phyloP scores from a whole-genome alignment of 2,329 filamentous ascomycete species.

The Pezizomycotina sp. region DNA sequence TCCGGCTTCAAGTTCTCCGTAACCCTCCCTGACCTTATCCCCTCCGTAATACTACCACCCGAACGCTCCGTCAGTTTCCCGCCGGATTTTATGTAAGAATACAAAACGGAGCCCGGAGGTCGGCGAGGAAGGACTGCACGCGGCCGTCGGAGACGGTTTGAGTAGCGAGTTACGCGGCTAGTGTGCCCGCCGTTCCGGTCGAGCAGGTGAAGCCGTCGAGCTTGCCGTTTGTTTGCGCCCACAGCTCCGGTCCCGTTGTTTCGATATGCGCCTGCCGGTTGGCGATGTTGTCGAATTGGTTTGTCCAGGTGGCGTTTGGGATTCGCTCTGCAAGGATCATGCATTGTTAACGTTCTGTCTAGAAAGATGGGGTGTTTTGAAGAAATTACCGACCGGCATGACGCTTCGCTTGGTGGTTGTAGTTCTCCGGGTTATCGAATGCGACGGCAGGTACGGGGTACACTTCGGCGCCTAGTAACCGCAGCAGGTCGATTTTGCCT shows the following conservation, averaged over 20 bases:
- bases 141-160: too few relatives aligned
- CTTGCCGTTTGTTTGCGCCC: constrained; percentile 71
- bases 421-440: constrained; percentile 89
- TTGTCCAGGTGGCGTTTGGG: constrained; percentile 90
- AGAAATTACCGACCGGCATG: constrained; percentile 50
- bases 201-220: constrained; percentile 91
- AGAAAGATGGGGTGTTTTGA: background rate
- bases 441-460: constrained; percentile 90
- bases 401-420: constrained; percentile 85
- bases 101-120: constrained; percentile 88
- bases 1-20: constrained; percentile 90
- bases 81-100: constrained; percentile 76
- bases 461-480: constrained; percentile 83
- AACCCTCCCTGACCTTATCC: constrained; percentile 87
- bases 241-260: constrained; percentile 94
- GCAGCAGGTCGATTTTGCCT: constrained; percentile 87
- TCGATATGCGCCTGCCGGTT: constrained; percentile 90
- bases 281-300: constrained; percentile 94
- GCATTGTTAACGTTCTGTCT: background rate
- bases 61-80: constrained; percentile 65
- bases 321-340: constrained; percentile 31
- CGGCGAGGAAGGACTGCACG: constrained; percentile 78
- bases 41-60: constrained; percentile 87
- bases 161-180: constrained; percentile 71
- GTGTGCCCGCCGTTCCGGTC: constrained; percentile 79